phyloP scores from a whole-genome alignment of 768 basidiomycete species.

The Xerocomellus amylosporus region DNA sequence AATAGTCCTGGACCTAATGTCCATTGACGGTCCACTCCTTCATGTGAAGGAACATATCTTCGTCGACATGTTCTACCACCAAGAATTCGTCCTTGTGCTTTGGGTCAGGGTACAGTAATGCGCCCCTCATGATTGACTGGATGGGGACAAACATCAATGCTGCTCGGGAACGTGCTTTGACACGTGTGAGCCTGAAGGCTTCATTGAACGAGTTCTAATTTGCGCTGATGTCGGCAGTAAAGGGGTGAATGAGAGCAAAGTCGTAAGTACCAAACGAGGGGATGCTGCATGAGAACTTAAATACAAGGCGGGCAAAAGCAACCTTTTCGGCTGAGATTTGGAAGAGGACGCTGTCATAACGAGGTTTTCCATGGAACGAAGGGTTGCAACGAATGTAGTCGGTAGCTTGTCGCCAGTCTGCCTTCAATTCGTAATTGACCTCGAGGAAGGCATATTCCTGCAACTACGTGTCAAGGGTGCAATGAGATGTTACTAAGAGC shows the following conservation, averaged over 20 bases:
- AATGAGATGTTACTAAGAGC: too few species aligned
- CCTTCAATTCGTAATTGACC: too few species aligned
- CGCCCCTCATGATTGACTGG: not conserved
- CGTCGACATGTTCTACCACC: not conserved
- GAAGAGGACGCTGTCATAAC: slow-evolving; percentile 30
- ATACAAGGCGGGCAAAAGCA: slow-evolving; percentile 19
- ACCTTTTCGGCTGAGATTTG: not conserved
- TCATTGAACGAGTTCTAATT: not conserved
- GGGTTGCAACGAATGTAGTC: not conserved
- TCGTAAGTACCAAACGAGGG: not conserved
- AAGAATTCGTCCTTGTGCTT: not conserved
- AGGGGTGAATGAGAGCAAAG: slow-evolving; percentile 25
- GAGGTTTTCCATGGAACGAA: slow-evolving; percentile 2
- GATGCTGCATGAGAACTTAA: slow-evolving; percentile 24
- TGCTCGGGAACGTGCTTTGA: not conserved
- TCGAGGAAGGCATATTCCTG: too few species aligned
- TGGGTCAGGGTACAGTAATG: not conserved
- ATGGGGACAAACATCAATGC: not conserved
- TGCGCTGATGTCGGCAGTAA: not conserved
- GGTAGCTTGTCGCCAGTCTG: not conserved
- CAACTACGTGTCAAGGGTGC: too few species aligned
- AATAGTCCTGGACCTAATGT: too few species aligned
- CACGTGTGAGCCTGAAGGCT: not conserved
- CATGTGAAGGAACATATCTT: not conserved
- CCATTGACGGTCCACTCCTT: not conserved